Conservation (phyloP, 352 stramenopile species). For the Thraustotheca clavata region DNA sequence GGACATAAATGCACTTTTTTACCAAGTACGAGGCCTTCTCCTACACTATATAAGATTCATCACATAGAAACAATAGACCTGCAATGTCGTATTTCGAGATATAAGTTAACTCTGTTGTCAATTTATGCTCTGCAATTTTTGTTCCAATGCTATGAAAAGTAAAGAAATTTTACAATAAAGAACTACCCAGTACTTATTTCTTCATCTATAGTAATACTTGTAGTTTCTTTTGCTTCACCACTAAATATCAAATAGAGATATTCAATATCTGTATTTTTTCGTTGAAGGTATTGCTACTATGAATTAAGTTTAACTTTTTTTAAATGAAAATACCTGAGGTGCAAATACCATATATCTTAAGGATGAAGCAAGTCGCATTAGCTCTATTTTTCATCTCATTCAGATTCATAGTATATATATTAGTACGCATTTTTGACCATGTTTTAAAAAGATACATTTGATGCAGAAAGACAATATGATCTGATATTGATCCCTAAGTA, state of each 20-base stretch:
- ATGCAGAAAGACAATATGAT: constrained; percentile 78
- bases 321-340: background rate
- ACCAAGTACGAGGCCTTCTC: constrained; percentile 65
- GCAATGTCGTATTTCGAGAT: constrained; percentile 74
- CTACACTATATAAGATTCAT: background rate
- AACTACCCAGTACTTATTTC: constrained; percentile 40
- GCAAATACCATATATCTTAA: constrained; percentile 21
- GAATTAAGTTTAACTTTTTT: background rate
- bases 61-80: background rate
- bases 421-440: constrained; percentile 82
- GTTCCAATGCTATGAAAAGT: background rate
- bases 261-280: constrained; percentile 64
- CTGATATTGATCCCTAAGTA: constrained; percentile 60
- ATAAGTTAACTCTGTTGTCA: constrained; percentile 69
- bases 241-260: constrained; percentile 71
- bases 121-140: constrained; percentile 26
- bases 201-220: constrained; percentile 57
- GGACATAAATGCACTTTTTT: constrained; percentile 59
- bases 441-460: constrained; percentile 66
- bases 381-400: constrained; percentile 30
- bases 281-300: constrained; percentile 63
- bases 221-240: constrained; percentile 58
- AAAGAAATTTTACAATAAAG: background rate
- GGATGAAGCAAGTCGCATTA: constrained; percentile 79
- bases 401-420: no score